These are phyloP conservation scores for Auriscalpium orientale DNA, from an alignment of 768 basidiomycete species.

Conservation along the genomic window DNA sequence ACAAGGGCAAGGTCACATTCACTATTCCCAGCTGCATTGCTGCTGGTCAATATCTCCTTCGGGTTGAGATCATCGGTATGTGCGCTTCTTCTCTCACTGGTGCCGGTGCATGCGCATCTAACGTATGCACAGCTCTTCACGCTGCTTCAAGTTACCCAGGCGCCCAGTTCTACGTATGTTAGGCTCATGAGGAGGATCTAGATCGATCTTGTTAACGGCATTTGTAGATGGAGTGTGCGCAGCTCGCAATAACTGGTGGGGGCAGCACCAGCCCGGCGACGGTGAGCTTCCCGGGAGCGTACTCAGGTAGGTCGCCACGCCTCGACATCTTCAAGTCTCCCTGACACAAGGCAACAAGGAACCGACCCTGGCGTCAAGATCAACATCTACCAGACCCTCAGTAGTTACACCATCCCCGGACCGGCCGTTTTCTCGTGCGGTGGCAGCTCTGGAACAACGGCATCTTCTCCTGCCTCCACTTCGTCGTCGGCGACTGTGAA, in stretches of 20 bases:
- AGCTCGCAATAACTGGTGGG: slow-evolving; percentile 29
- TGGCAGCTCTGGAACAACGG: slow-evolving; percentile 5
- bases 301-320: slow-evolving; percentile 18
- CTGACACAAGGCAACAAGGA: slow-evolving; percentile 7
- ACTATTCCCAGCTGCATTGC: slow-evolving; percentile 21
- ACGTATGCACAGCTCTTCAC: slow-evolving; percentile 31
- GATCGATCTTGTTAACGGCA: not conserved
- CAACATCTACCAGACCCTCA: slow-evolving; percentile 25
- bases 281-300: slow-evolving; percentile 31
- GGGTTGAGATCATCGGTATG: slow-evolving; percentile 42
- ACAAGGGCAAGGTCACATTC: slow-evolving; percentile 40
- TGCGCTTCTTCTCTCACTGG: not conserved
- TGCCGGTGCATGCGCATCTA: not conserved
- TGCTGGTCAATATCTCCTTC: slow-evolving; percentile 20
- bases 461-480: slow-evolving; percentile 4
- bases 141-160: slow-evolving; percentile 41
- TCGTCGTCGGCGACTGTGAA: slow-evolving; percentile 4
- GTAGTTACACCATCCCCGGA: slow-evolving; percentile 23
- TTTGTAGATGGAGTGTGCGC: slow-evolving; percentile 29
- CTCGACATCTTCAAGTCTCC: not conserved
- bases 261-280: slow-evolving; percentile 24
- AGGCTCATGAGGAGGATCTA: not conserved
- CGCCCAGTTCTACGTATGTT: slow-evolving; percentile 44
- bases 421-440: slow-evolving; percentile 23
- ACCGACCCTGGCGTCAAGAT: slow-evolving; percentile 29